Conservation (phyloP, 1,139 yeast genomes). For the Zygotorulaspora mrakii region DNA sequence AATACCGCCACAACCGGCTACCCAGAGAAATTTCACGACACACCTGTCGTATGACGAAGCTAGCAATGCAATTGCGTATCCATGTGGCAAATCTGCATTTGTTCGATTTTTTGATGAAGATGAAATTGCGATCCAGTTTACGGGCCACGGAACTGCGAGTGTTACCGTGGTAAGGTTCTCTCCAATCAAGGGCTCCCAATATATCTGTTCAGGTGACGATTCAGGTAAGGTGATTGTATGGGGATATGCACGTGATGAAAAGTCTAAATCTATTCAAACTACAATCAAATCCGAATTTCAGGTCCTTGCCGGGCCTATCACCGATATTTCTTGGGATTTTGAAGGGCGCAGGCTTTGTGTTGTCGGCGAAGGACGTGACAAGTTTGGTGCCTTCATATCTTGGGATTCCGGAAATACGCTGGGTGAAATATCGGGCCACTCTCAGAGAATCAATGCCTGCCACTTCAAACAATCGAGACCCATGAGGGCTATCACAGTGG, state of each 20-base stretch:
- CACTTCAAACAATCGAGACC: constrained; percentile 87
- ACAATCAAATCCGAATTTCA: constrained; percentile 76
- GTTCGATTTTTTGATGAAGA: constrained; percentile 58
- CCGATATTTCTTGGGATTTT: constrained; percentile 88
- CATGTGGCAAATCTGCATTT: constrained; percentile 76
- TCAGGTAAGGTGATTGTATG: constrained; percentile 83
- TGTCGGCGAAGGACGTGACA: constrained; percentile 91
- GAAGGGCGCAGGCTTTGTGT: constrained; percentile 84
- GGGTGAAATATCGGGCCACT: constrained; percentile 94
- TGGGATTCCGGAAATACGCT: constrained; percentile 93
- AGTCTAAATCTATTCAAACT: constrained; percentile 43
- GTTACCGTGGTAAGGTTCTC: constrained; percentile 84
- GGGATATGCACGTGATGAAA: constrained; percentile 45
- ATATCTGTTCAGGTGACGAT: constrained; percentile 89
- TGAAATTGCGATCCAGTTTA: constrained; percentile 52
- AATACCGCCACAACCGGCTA: constrained; percentile 78
- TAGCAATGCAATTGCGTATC: constrained; percentile 70
- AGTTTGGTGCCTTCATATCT: constrained; percentile 88
- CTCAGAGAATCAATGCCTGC: constrained; percentile 79
- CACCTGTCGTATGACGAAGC: constrained; percentile 70
- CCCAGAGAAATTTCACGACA: constrained; percentile 63
- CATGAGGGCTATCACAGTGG: constrained; percentile 87
- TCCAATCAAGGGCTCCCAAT: constrained; percentile 69
- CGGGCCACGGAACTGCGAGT: constrained; percentile 56
- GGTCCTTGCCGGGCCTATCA: constrained; percentile 77